phyloP scores from a whole-genome alignment of 2,329 filamentous ascomycete species.

The Rutstroemia sp. region DNA sequence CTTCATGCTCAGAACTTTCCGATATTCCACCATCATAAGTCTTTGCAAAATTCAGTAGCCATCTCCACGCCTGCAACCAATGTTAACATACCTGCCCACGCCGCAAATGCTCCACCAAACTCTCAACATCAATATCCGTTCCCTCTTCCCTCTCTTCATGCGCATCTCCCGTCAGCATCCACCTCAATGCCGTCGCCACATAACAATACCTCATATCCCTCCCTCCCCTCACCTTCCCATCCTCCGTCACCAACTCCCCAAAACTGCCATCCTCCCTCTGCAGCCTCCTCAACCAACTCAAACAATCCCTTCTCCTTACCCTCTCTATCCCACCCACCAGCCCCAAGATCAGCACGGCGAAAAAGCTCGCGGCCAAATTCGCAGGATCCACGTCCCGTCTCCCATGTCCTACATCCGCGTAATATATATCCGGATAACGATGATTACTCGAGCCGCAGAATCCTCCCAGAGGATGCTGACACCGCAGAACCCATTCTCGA shows the following conservation, averaged over 20 bases:
- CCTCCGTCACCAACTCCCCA: constrained; percentile 64
- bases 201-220: constrained; percentile 85
- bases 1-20: constrained; percentile 28
- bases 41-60: constrained; percentile 17
- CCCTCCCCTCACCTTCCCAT: constrained; percentile 61
- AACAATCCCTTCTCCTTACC: constrained; percentile 58
- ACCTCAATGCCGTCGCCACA: constrained; percentile 72
- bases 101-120: constrained; percentile 63
- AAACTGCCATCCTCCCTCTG: constrained; percentile 87
- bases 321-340: constrained; percentile 51
- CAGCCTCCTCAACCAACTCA: constrained; percentile 67
- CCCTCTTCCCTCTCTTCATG: constrained; percentile 39
- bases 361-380: constrained; percentile 82
- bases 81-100: constrained; percentile 45
- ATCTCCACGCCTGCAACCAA: background rate
- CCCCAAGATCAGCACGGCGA: constrained; percentile 70
- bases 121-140: constrained; percentile 67
- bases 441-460: constrained; percentile 81
- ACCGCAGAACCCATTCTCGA: constrained; percentile 74
- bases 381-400: constrained; percentile 63
- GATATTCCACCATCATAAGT: constrained; percentile 30
- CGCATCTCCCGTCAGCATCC: constrained; percentile 65
- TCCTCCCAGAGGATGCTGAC: constrained; percentile 79
- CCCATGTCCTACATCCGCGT: constrained; percentile 30
- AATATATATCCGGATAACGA: constrained; percentile 31